A percentile compares a stretch with the other conserved stretches of the same genome.
Conservation (phyloP, 2,329 filamentous ascomycete species). For the Didymosphaeria variabile region DNA sequence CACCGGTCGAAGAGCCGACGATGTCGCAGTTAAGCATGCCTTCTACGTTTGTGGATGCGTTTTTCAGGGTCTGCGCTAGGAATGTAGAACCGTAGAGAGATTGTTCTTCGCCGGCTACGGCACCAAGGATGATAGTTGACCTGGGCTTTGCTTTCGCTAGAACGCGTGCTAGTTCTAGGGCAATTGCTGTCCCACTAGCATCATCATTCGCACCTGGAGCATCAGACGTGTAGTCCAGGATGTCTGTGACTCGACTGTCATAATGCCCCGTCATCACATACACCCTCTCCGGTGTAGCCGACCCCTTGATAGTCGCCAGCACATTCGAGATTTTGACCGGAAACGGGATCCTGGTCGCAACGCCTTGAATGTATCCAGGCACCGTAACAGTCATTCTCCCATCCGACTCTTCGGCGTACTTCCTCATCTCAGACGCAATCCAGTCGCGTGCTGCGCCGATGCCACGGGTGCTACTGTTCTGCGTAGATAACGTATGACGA, state of each 20-base stretch:
- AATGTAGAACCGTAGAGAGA: conserved; percentile 61
- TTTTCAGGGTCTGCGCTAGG: conserved; percentile 63
- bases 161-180: conserved; percentile 65
- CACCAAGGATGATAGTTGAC: conserved; percentile 65
- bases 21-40: conserved; percentile 68
- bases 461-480: conserved; percentile 61
- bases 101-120: conserved; percentile 68
- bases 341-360: conserved; percentile 59
- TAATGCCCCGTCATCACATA: conserved; percentile 66
- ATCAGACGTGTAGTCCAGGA: conserved; percentile 61
- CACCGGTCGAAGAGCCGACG: conserved; percentile 61
- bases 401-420: conserved; percentile 58
- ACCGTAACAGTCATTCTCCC: conserved; percentile 62
- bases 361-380: conserved; percentile 61
- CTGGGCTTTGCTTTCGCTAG: conserved; percentile 58
- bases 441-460: conserved; percentile 67
- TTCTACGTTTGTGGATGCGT: conserved; percentile 63
- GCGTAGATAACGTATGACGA: conserved; percentile 64
- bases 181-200: conserved; percentile 64
- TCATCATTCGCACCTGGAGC: conserved; percentile 68
- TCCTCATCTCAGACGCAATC: conserved; percentile 61
- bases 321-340: conserved; percentile 65
- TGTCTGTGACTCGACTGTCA: conserved; percentile 62
- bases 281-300: conserved; percentile 55
- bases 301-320: conserved; percentile 58